phyloP scores from a whole-genome alignment of 306 rosid genomes.

The Sindora glabra region DNA sequence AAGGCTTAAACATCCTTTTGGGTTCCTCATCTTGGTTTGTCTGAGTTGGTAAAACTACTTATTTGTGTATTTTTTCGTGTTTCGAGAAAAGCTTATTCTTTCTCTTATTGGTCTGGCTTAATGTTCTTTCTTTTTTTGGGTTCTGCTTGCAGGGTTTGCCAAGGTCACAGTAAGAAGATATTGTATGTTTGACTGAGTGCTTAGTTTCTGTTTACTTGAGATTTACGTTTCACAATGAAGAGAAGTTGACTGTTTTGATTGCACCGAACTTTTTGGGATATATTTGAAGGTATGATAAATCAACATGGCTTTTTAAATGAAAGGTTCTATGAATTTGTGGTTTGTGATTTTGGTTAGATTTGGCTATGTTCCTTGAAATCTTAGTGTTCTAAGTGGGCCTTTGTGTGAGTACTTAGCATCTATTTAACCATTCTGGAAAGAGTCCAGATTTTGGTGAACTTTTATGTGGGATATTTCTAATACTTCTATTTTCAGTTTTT shows the following conservation, averaged over 20 bases:
- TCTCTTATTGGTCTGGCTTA: not conserved
- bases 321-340: too few relatives aligned
- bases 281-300: constrained; percentile 35
- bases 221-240: constrained; percentile 37
- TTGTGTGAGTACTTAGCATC: too few relatives aligned
- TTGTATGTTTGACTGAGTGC: not conserved
- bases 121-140: not conserved
- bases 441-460: too few relatives aligned
- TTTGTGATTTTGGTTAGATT: not conserved
- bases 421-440: too few relatives aligned
- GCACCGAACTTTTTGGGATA: constrained; percentile 17
- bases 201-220: constrained; percentile 40
- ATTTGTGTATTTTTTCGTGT: constrained; percentile 18
- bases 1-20: too few relatives aligned
- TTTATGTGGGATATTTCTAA: too few relatives aligned
- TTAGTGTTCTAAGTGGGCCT: too few relatives aligned
- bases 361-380: too few relatives aligned
- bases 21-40: not conserved
- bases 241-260: constrained; percentile 21
- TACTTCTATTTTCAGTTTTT: too few relatives aligned
- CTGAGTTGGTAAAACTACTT: not conserved
- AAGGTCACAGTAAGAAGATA: constrained; percentile 1
- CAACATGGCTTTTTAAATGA: not conserved
- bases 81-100: constrained; percentile 21
- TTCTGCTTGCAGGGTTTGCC: constrained; percentile 30